phyloP scores from a whole-genome alignment of 1,139 yeast species.

The Magnusiomyces fungicola region DNA sequence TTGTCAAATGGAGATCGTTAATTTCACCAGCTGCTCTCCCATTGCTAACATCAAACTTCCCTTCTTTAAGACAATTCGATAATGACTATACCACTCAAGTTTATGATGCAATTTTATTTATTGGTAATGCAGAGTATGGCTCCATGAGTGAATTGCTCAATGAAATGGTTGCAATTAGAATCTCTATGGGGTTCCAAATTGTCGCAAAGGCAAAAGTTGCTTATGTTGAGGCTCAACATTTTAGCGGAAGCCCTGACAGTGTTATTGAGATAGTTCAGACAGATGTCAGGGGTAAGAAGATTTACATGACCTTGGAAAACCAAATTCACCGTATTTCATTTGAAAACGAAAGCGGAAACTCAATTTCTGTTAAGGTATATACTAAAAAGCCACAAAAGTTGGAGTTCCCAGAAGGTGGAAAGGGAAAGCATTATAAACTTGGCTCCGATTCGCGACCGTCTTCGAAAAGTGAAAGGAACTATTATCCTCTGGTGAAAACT shows the following conservation, averaged over 20 bases:
- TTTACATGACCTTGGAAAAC: constrained; percentile 69
- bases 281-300: constrained; percentile 48
- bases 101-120: constrained; percentile 55
- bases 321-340: constrained; percentile 79
- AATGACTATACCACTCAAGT: constrained; percentile 42
- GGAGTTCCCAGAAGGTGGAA: neutral
- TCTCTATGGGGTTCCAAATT: constrained; percentile 84
- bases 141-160: constrained; percentile 61
- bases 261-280: constrained; percentile 35
- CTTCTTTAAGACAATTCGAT: constrained; percentile 53
- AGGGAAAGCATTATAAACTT: constrained; percentile 18
- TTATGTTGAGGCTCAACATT: constrained; percentile 51
- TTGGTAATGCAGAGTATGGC: constrained; percentile 46
- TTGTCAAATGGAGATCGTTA: constrained; percentile 86
- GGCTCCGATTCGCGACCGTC: neutral
- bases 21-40: constrained; percentile 94
- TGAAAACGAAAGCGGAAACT: constrained; percentile 51
- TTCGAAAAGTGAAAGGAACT: constrained; percentile 21
- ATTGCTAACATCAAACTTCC: constrained; percentile 67
- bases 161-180: constrained; percentile 79
- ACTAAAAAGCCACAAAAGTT: constrained; percentile 21
- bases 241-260: constrained; percentile 46
- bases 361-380: constrained; percentile 72
- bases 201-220: constrained; percentile 65
- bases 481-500: constrained; percentile 61